Base-by-base conservation (phyloP, 2,329 filamentous ascomycete genomes). In the Coniochaeta sp. region DNA sequence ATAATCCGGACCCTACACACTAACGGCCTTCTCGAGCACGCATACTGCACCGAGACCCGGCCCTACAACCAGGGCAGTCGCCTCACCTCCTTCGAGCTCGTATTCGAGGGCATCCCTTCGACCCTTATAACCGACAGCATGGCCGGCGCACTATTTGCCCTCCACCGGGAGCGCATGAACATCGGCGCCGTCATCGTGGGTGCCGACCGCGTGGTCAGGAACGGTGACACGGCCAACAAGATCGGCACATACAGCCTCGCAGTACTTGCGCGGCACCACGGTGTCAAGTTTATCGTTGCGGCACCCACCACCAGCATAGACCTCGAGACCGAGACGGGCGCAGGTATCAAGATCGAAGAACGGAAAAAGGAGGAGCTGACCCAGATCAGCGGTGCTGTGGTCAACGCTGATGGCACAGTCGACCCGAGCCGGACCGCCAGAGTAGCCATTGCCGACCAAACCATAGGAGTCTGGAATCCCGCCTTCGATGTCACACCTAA, bases 191-290 rank as follows among this genome's bases (percentile, higher is more conserved):
- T 99, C 49, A 86, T 99, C 27, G 94, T 99, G 0, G 94, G 94
- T 26, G 94, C 94, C 3, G 94, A 99, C 67, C 83, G 94, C 52
- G 94, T 99, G 13, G 94, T 92, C 28, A 88, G 91, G 49, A 99
- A 99, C 62, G 94, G 94, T 27, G 94, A 99, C 71, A 97, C 94
- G 0, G 94, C 94, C 52, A 99, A 99, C 74, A 99, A 99, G 75
- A 95, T 99, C 55, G 94, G 94, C 49, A 99, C 94, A 0, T 97
- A 99, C 67, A 81, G 86, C 51, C 79, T 99, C 4, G 91, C 94
- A 3, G 91, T 97, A n/a, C 78, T 96, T 27, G 94, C 94, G 20
- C 85, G 80, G 58, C 77, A 91, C 63, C 94, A 99, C 62, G 88
- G 89, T 16, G 79, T 97, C 63, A 95, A 92, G 68, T 99, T 99